Percentiles rank a stretch among this genome's conserved stretches.
Conservation (phyloP, 2,329 filamentous ascomycete species). For the Cadophora sp. region DNA sequence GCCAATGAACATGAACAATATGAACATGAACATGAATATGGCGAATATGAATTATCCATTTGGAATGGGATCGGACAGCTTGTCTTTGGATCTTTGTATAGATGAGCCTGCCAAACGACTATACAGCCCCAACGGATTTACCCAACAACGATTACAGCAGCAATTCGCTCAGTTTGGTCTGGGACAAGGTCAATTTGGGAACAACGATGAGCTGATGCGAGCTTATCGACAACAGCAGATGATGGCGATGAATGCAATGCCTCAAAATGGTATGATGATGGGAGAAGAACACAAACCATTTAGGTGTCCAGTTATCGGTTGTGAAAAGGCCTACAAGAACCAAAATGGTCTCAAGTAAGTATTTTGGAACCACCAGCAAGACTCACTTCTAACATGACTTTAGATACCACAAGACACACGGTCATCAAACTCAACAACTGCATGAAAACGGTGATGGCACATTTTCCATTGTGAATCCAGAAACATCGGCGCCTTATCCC, state of each 20-base stretch:
- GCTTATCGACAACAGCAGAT: slow-evolving; percentile 67
- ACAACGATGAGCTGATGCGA: slow-evolving; percentile 69
- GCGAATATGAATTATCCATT: slow-evolving; percentile 47
- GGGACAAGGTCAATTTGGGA: slow-evolving; percentile 69
- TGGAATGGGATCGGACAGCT: slow-evolving; percentile 51
- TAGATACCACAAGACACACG: slow-evolving; percentile 79
- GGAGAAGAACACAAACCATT: slow-evolving; percentile 96
- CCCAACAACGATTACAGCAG: slow-evolving; percentile 69
- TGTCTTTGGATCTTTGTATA: slow-evolving; percentile 70
- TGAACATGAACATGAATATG: slow-evolving; percentile 63
- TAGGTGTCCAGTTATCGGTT: slow-evolving; percentile 96
- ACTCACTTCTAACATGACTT: slow-evolving; percentile 14
- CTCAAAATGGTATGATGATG: slow-evolving; percentile 57
- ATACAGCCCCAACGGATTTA: slow-evolving; percentile 82
- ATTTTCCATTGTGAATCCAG: slow-evolving; percentile 96
- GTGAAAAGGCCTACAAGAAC: slow-evolving; percentile 99
- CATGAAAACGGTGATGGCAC: slow-evolving; percentile 97
- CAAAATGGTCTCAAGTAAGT: slow-evolving; percentile 95
- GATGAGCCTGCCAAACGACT: slow-evolving; percentile 94
- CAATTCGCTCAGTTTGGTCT: slow-evolving; percentile 76
- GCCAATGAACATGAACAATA: slow-evolving; percentile 63
- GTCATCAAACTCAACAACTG: slow-evolving; percentile 94
- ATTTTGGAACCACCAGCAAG: not conserved
- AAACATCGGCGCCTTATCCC: slow-evolving; percentile 92
- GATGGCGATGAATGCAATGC: slow-evolving; percentile 48